phyloP scores from a whole-genome alignment of 2,329 filamentous ascomycete genomes.

The Beauveria scarabaeidicola region DNA sequence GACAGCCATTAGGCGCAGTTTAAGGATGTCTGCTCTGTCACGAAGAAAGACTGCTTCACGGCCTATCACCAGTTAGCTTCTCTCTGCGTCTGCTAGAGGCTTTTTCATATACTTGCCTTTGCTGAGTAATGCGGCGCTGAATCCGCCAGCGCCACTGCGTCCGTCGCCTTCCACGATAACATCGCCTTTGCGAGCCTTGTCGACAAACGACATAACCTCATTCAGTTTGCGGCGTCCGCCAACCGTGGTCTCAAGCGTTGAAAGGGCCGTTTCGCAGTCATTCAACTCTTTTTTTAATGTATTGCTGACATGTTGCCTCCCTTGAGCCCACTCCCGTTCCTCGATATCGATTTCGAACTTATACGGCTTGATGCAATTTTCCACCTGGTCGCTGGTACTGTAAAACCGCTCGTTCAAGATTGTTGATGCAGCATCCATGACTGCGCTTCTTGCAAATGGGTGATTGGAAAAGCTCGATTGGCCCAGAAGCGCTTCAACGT shows the following conservation, averaged over 20 bases:
- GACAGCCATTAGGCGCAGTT: constrained; percentile 78
- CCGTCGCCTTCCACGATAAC: constrained; percentile 77
- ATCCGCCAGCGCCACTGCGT: constrained; percentile 80
- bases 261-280: constrained; percentile 73
- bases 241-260: constrained; percentile 64
- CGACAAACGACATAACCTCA: constrained; percentile 86
- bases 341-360: constrained; percentile 97
- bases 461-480: constrained; percentile 82
- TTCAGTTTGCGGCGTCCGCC: constrained; percentile 77
- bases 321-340: constrained; percentile 77
- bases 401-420: constrained; percentile 94
- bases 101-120: constrained; percentile 51
- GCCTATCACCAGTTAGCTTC: constrained; percentile 43
- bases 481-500: constrained; percentile 70
- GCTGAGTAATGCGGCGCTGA: constrained; percentile 75
- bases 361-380: constrained; percentile 98
- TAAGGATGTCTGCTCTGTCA: constrained; percentile 81
- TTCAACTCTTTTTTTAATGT: constrained; percentile 82
- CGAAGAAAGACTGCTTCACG: constrained; percentile 91
- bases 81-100: neutral
- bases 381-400: constrained; percentile 93
- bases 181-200: constrained; percentile 80
- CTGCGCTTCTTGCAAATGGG: constrained; percentile 87
- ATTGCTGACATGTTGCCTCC: constrained; percentile 70
- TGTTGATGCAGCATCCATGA: constrained; percentile 78